Evolutionary conservation across 495 filamentous ascomycete species (phyloP).

Genomic region (Aspergillus mulundensis): DNA sequence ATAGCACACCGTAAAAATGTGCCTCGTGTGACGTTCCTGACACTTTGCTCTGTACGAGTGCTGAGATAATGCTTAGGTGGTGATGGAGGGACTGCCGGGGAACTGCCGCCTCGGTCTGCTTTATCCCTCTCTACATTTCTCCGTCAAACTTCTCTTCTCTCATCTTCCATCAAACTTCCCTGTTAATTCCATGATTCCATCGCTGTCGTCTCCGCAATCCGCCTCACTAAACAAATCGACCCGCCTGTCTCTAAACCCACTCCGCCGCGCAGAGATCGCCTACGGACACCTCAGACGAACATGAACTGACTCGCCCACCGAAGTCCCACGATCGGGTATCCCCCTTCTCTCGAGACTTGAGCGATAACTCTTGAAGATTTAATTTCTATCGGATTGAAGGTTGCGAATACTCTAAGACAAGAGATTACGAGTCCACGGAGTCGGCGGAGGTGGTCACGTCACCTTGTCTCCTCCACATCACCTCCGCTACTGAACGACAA

Average conservation of each 20-base stretch:
- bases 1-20: too few species aligned
- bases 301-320: conserved; percentile 1
- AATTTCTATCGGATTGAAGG: not conserved
- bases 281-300: not conserved
- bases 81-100: not conserved
- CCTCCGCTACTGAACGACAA: conserved; percentile 10
- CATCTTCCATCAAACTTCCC: not conserved
- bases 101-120: not conserved
- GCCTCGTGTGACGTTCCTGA: not conserved
- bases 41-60: not conserved
- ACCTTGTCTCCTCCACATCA: conserved; percentile 28
- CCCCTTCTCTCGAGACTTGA: not conserved
- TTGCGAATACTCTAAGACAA: not conserved
- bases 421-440: not conserved
- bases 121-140: not conserved
- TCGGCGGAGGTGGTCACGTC: conserved; percentile 30
- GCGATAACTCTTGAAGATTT: not conserved
- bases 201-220: not conserved
- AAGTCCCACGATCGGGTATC: not conserved
- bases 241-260: not conserved
- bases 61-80: not conserved
- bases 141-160: not conserved
- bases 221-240: not conserved
- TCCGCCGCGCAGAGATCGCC: not conserved
- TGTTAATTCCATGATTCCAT: not conserved